Conservation (phyloP, 768 basidiomycete species). For the Mycena venus region DNA sequence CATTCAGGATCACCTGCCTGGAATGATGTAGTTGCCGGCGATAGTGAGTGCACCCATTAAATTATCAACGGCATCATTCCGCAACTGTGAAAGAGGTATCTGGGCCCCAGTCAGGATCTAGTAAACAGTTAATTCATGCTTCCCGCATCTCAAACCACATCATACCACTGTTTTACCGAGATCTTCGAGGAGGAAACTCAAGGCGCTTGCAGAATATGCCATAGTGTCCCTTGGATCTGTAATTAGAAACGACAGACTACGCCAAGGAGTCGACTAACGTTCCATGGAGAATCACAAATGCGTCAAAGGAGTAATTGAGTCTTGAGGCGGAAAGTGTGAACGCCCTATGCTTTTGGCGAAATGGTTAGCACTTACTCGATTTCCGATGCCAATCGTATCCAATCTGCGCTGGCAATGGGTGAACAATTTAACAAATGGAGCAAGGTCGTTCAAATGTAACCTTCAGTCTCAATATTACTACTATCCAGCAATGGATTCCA, state of each 20-base stretch:
- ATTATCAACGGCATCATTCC: conserved; percentile 97
- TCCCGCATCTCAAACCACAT: background rate
- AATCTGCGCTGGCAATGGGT: conserved; percentile 63
- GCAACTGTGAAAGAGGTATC: conserved; percentile 89
- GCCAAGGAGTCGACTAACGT: conserved; percentile 48
- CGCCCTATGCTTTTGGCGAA: background rate
- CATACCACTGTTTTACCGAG: conserved; percentile 90
- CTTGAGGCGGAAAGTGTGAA: background rate
- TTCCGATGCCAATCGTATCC: conserved; percentile 92
- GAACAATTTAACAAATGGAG: conserved; percentile 9
- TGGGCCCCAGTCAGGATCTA: conserved; percentile 95
- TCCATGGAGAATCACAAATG: conserved; percentile 91
- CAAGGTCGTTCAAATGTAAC: conserved; percentile 50
- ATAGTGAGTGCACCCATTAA: conserved; percentile 90
- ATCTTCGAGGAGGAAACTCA: conserved; percentile 93
- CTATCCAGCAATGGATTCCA: conserved; percentile 92
- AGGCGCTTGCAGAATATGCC: conserved; percentile 89
- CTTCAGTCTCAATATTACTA: conserved; percentile 88
- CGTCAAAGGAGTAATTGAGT: conserved; percentile 92
- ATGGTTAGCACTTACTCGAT: conserved; percentile 64
- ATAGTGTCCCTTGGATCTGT: conserved; percentile 73
- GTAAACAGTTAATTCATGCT: background rate
- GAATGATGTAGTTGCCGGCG: conserved; percentile 92
- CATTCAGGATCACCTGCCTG: conserved; percentile 65
- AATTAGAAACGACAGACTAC: background rate